Evolutionary conservation across 768 basidiomycete genomes (phyloP), one percentile per base, ranked within the genome.

Genomic region (Rhizopogon rudus): DNA sequence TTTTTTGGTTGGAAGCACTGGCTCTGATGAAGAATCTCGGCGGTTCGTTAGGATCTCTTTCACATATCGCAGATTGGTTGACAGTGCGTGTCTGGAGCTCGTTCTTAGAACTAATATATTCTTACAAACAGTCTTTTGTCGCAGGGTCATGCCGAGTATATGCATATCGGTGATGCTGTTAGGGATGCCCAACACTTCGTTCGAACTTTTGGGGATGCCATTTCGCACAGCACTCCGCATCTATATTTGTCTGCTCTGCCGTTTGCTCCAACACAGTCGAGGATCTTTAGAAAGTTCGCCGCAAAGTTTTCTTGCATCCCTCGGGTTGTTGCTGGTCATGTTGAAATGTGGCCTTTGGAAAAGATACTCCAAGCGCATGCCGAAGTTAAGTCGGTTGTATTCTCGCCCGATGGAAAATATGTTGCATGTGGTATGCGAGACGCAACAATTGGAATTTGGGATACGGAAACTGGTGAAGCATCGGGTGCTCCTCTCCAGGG

Each of bases 171-270:
- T 44, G 44, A n/a, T 6, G 9, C 44, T 43, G 52, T 29, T 4
- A n/a, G 16, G 7, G 52, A 53, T 53, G 3, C 40, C 16, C 7
- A 8, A 3, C 14, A 43, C n/a, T 28, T 53, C 14, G 13, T 53
- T 5, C 28, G 13, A 13, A 41, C 25, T 12, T 53, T 53, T 3
- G 42, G 29, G 13, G 39, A 17, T 43, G 22, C 40, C 3, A 42
- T 53, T 43, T 25, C 41, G 13, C 39, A 40, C 6, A 53, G 52
- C 29, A 16, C 29, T 5, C 65, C 68, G 6, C 70, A 72, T 46
- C 64, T 72, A 13, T 71, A 72, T 46, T 22, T 72, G 6, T 71
- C 71, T 2, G 67, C 64, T 3, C 43, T 72, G 8, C 60, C 69
- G 16, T 68, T 66, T 35, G 41, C 60, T 0, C 67, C 67, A 6